Conservation (phyloP, 257 asterid species). For the Scutellaria baicalensis region DNA sequence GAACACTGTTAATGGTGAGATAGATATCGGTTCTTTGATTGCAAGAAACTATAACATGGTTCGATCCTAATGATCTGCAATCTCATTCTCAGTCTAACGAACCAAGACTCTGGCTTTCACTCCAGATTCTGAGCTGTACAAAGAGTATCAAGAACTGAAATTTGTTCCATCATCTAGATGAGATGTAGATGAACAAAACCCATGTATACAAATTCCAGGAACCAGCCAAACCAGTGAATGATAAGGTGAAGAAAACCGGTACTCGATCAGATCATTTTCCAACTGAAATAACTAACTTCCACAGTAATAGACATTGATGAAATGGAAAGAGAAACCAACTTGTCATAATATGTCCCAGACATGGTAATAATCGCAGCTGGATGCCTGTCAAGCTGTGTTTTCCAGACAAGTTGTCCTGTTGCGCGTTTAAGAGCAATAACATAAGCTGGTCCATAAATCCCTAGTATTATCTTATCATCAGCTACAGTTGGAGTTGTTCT, state of each 20-base stretch:
- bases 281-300: too few species aligned
- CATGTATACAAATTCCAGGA: too few species aligned
- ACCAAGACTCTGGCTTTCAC: too few species aligned
- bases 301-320: background rate
- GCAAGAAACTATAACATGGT: too few species aligned
- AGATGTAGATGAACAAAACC: background rate
- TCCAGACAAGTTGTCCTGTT: conserved; percentile 44
- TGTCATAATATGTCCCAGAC: conserved; percentile 49
- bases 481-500: conserved; percentile 44
- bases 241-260: too few species aligned
- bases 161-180: background rate
- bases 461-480: conserved; percentile 32
- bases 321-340: conserved; percentile 15
- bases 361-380: conserved; percentile 40
- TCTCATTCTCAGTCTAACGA: too few species aligned
- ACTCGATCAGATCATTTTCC: too few species aligned
- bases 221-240: too few species aligned
- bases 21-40: too few species aligned
- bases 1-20: background rate
- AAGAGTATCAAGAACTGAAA: too few species aligned
- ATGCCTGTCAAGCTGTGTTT: conserved; percentile 34
- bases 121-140: too few species aligned
- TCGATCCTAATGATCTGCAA: too few species aligned
- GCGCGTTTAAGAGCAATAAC: conserved; percentile 33
- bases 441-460: conserved; percentile 42